Evolutionary conservation across 768 basidiomycete species (phyloP).

Genomic region (Punctularia strigosozonata): DNA sequence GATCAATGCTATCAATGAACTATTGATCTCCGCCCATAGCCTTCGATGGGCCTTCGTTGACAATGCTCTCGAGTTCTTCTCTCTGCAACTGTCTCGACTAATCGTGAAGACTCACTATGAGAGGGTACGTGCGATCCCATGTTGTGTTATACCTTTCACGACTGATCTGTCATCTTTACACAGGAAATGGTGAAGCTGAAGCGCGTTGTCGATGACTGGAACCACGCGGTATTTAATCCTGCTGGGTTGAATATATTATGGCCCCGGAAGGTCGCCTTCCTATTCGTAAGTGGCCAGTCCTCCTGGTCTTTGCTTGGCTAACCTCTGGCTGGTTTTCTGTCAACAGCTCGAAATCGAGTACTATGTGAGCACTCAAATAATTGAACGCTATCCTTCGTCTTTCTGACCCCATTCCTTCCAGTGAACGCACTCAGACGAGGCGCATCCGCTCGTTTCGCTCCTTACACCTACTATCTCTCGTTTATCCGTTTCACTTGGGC

Average conservation of each 20-base stretch:
- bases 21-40: conserved; percentile 80
- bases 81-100: conserved; percentile 69
- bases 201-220: conserved; percentile 51
- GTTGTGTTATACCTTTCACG: background rate
- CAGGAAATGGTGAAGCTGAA: conserved; percentile 74
- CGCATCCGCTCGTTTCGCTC: conserved; percentile 1
- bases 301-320: background rate
- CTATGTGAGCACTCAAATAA: conserved; percentile 46
- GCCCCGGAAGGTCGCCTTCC: conserved; percentile 76
- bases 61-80: conserved; percentile 68
- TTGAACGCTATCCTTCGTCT: background rate
- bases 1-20: conserved; percentile 83
- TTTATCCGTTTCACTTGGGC: conserved; percentile 3
- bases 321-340: too few relatives aligned
- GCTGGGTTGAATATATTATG: conserved; percentile 79
- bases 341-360: conserved; percentile 96
- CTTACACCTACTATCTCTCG: conserved; percentile 2
- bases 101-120: conserved; percentile 69
- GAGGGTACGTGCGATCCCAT: conserved; percentile 34
- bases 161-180: background rate
- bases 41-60: conserved; percentile 60
- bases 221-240: conserved; percentile 69
- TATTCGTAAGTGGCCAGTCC: conserved; percentile 61
- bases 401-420: conserved; percentile 6
- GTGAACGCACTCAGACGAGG: too few relatives aligned